A percentile compares a stretch with the other conserved stretches of the same genome.
phyloP scores from a whole-genome alignment of 441 rosid genomes.

The Francoa sonchifolia region DNA sequence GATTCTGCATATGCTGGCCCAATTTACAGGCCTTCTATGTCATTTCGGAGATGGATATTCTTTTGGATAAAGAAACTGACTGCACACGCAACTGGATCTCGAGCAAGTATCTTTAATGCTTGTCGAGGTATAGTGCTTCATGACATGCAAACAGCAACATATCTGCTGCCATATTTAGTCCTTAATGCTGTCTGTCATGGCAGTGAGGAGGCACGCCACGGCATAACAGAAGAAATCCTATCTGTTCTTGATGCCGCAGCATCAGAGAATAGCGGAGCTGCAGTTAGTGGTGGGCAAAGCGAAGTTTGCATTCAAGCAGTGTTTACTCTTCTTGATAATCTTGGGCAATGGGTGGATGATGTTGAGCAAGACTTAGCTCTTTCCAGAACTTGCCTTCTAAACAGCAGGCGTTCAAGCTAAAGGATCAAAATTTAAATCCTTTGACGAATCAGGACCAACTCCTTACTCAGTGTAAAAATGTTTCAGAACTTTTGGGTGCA shows the following conservation, averaged over 20 bases:
- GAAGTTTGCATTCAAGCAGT: constrained; percentile 97
- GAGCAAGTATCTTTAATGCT: constrained; percentile 79
- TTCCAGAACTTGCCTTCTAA: constrained; percentile 51
- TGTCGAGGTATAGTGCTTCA: constrained; percentile 98
- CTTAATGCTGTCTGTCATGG: constrained; percentile 89
- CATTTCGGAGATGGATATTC: constrained; percentile 94
- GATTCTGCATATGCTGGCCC: constrained; percentile 69
- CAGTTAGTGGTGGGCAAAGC: constrained; percentile 58
- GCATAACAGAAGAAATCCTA: constrained; percentile 83
- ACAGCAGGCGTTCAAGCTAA: constrained; percentile 56
- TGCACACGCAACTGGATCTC: constrained; percentile 82
- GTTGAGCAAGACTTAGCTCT: constrained; percentile 82
- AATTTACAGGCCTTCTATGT: constrained; percentile 87
- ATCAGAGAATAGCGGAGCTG: constrained; percentile 59
- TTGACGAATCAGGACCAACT: constrained; percentile 62
- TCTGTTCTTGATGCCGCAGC: constrained; percentile 89
- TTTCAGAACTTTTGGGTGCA: constrained; percentile 72
- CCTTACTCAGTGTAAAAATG: constrained; percentile 78
- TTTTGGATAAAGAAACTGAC: constrained; percentile 85
- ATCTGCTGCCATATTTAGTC: constrained; percentile 91
- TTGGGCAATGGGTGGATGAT: constrained; percentile 99
- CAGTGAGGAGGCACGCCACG: constrained; percentile 68
- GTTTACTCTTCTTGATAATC: constrained; percentile 96
- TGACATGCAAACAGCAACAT: constrained; percentile 87
- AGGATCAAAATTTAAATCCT: constrained; percentile 37